These are phyloP conservation scores for Kitagawia praeruptora DNA, from an alignment of 129 eudicot genomes.

Conservation along the genomic window DNA sequence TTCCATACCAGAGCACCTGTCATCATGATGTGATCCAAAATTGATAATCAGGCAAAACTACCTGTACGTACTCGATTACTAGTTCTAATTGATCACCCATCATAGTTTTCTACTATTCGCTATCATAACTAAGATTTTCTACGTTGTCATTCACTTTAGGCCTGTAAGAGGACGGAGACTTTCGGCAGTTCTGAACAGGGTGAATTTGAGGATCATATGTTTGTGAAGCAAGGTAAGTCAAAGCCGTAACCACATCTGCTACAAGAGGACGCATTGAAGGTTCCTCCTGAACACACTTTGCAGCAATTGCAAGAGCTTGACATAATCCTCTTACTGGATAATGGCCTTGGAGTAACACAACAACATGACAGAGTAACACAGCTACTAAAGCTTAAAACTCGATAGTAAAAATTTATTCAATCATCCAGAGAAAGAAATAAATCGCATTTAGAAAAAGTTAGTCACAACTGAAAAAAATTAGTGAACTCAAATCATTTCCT, in stretches of 20 bases:
- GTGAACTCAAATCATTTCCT: neutral
- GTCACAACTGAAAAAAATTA: neutral
- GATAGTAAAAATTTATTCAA: neutral
- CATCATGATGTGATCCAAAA: neutral
- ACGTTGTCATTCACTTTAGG: conserved; percentile 16
- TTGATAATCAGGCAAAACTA: conserved; percentile 6
- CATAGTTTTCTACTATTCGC: conserved; percentile 20
- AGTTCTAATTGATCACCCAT: neutral
- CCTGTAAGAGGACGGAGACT: conserved; percentile 18
- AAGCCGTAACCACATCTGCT: conserved; percentile 69
- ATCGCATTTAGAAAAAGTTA: neutral
- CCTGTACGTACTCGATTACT: neutral
- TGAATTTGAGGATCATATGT: conserved; percentile 45
- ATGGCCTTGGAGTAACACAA: conserved; percentile 40
- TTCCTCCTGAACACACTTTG: conserved; percentile 82
- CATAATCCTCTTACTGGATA: conserved; percentile 71
- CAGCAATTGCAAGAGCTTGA: conserved; percentile 85
- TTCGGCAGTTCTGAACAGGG: conserved; percentile 17
- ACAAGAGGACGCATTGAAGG: conserved; percentile 64
- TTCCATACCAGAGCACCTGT: neutral
- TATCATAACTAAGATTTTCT: conserved; percentile 2
- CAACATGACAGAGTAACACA: neutral
- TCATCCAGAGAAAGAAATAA: conserved; percentile 11
- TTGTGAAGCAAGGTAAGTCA: conserved; percentile 60
- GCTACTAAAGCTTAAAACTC: neutral